These are phyloP conservation scores for Oldenlandia corymbosa DNA, from an alignment of 257 asterid genomes.

Conservation along the genomic window DNA sequence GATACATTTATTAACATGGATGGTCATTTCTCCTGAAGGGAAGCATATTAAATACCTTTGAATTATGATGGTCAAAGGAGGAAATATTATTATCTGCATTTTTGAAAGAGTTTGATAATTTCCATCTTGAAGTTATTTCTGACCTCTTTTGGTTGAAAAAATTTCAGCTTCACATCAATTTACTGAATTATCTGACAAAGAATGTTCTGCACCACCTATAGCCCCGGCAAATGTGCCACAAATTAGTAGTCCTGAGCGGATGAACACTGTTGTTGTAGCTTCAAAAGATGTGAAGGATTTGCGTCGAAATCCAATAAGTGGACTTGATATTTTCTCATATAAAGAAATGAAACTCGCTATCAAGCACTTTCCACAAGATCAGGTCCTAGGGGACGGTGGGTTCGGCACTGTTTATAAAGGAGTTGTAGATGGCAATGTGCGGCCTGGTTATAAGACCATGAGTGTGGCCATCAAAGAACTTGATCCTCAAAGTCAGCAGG, in stretches of 20 bases:
- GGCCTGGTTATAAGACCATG: constrained; percentile 52
- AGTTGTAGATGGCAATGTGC: constrained; percentile 61
- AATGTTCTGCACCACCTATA: constrained; percentile 30
- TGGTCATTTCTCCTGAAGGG: too few relatives aligned
- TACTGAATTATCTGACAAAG: constrained; percentile 32
- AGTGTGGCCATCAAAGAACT: constrained; percentile 88
- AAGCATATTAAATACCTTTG: too few relatives aligned
- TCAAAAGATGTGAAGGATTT: constrained; percentile 71
- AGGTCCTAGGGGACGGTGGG: constrained; percentile 92
- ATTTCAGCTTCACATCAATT: constrained; percentile 33
- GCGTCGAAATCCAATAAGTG: constrained; percentile 59
- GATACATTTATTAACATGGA: too few relatives aligned
- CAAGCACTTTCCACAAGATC: constrained; percentile 75
- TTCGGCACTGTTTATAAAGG: constrained; percentile 91
- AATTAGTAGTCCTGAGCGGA: constrained; percentile 14
- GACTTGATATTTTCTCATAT: constrained; percentile 76
- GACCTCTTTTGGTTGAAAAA: not conserved
- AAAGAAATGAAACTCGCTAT: constrained; percentile 94
- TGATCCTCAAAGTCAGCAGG: constrained; percentile 87
- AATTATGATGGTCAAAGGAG: too few relatives aligned
- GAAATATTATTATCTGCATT: too few relatives aligned
- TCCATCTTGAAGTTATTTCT: not conserved
- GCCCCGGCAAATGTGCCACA: constrained; percentile 17
- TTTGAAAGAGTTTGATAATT: too few relatives aligned
- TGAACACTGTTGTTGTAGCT: constrained; percentile 37